These are phyloP conservation scores for Ogataea sp. DNA, from an alignment of 805 yeast genomes.

Conservation along the genomic window DNA sequence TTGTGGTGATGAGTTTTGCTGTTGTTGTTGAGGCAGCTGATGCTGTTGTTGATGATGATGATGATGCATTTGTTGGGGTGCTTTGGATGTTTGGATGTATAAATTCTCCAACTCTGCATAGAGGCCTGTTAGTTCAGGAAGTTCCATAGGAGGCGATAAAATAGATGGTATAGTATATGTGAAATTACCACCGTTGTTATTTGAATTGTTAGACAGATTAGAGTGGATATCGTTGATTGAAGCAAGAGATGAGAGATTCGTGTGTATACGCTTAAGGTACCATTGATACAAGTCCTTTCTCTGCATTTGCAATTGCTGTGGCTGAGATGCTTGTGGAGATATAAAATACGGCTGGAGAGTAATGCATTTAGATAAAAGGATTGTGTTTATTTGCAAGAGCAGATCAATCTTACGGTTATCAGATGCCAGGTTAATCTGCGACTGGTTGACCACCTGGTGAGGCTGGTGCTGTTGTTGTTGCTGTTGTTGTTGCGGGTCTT, in stretches of 20 bases:
- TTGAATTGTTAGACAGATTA: conserved; percentile 16
- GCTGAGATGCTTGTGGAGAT: conserved; percentile 2
- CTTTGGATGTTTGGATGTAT: conserved; percentile 39
- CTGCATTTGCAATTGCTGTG: conserved; percentile 5
- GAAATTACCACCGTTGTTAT: conserved; percentile 16
- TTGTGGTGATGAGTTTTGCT: conserved; percentile 5
- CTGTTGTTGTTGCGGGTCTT: background rate
- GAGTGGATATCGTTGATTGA: conserved; percentile 29
- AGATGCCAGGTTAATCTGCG: conserved; percentile 16
- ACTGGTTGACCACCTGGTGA: background rate
- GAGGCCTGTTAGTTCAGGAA: conserved; percentile 42
- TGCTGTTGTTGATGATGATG: conserved; percentile 9
- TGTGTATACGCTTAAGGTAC: conserved; percentile 28
- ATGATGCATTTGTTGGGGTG: conserved; percentile 1
- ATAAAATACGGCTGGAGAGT: conserved; percentile 18
- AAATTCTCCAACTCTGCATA: conserved; percentile 40
- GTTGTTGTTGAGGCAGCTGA: conserved; percentile 8
- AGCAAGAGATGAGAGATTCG: conserved; percentile 27
- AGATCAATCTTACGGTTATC: conserved; percentile 27
- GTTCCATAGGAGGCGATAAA: conserved; percentile 45
- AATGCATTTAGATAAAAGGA: conserved; percentile 24
- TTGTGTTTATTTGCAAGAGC: conserved; percentile 26
- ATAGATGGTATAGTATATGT: conserved; percentile 33
- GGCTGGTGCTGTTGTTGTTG: background rate
- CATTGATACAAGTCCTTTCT: conserved; percentile 23